phyloP scores from a whole-genome alignment of 2,329 filamentous ascomycete species.

The Nannizziopsis barbatae region DNA sequence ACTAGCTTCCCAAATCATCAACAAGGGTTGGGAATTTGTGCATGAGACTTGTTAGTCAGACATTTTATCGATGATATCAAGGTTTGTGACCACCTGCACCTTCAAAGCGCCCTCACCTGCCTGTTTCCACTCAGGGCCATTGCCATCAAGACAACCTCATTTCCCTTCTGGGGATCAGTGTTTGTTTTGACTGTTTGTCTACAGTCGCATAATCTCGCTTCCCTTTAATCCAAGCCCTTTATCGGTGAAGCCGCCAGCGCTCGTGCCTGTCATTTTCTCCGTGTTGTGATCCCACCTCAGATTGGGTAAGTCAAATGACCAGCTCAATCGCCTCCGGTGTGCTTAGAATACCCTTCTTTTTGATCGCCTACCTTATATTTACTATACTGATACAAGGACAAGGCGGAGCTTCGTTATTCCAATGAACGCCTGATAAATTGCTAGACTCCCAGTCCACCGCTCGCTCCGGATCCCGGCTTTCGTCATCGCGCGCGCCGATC shows the following conservation, averaged over 20 bases:
- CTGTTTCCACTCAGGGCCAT: not conserved
- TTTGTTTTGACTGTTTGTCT: not conserved
- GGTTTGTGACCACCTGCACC: not conserved
- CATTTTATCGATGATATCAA: not conserved
- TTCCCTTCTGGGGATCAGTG: not conserved
- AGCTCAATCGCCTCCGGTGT: too few species aligned
- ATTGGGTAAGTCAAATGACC: too few species aligned
- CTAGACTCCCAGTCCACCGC: not conserved
- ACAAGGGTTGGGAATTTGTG: not conserved
- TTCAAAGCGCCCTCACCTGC: not conserved
- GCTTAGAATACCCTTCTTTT: too few species aligned
- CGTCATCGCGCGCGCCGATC: not conserved
- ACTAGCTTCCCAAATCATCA: not conserved
- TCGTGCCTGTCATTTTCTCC: too few species aligned
- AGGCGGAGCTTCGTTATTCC: too few species aligned
- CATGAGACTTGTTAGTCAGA: constrained; percentile 2
- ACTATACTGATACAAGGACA: too few species aligned
- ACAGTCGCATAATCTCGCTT: not conserved
- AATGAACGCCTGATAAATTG: not conserved
- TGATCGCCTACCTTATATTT: too few species aligned
- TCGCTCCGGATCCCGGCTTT: not conserved
- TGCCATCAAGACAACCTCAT: constrained; percentile 6
- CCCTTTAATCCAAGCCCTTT: not conserved
- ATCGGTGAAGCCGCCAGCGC: too few species aligned
- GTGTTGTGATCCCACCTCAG: too few species aligned